Evolutionary conservation across 1,139 yeast species (phyloP).

Genomic region (Yamadazyma songkhlaensis): DNA sequence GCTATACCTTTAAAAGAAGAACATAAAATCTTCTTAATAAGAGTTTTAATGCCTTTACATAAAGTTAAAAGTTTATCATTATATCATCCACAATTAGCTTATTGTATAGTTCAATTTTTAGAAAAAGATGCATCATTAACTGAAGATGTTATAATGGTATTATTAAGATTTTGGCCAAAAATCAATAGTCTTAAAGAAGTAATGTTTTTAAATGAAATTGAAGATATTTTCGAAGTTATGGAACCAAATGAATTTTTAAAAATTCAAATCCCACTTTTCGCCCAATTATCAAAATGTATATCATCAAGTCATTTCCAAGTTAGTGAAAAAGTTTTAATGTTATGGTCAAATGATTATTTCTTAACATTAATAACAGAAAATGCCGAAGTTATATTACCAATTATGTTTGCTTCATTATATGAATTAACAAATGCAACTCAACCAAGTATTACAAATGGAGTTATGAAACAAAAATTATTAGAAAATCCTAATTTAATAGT

Average conservation of each 20-base stretch:
- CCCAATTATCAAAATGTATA: conserved; percentile 91
- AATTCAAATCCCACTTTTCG: conserved; percentile 90
- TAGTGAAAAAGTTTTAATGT: conserved; percentile 89
- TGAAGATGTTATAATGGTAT: conserved; percentile 92
- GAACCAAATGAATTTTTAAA: conserved; percentile 91
- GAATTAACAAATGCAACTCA: conserved; percentile 65
- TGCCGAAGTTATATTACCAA: conserved; percentile 90
- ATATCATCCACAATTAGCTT: conserved; percentile 95
- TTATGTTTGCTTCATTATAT: conserved; percentile 84
- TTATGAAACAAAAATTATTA: conserved; percentile 40
- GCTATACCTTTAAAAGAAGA: conserved; percentile 97
- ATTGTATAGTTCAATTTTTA: conserved; percentile 93
- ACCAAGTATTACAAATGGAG: conserved; percentile 49
- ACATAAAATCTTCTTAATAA: conserved; percentile 84
- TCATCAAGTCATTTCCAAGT: conserved; percentile 97
- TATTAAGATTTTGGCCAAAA: conserved; percentile 95
- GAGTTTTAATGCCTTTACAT: conserved; percentile 91
- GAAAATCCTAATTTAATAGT: conserved; percentile 42
- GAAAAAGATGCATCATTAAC: conserved; percentile 92
- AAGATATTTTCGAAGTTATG: conserved; percentile 94
- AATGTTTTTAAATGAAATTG: conserved; percentile 92
- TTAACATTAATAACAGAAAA: conserved; percentile 85
- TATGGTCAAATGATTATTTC: conserved; percentile 94
- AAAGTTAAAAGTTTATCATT: conserved; percentile 84
- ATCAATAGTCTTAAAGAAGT: conserved; percentile 93